A percentile compares a stretch with the other conserved stretches of the same genome.
Conservation (phyloP, 495 filamentous ascomycete species). For the Chaetomium cochliodes region DNA sequence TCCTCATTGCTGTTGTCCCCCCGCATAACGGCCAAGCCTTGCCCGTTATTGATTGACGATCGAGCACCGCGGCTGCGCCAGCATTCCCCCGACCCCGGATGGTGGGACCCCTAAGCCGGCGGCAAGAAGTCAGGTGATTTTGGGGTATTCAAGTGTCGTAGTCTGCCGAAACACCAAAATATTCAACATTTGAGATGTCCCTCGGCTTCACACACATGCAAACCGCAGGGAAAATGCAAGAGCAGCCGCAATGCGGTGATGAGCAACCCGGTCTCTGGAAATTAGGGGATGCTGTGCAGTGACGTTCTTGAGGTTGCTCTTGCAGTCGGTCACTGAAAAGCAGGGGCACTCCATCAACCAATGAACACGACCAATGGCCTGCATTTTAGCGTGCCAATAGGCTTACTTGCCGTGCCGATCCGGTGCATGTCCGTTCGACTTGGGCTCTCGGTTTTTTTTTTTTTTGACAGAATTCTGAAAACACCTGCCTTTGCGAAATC, state of each 20-base stretch:
- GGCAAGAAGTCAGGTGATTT: constrained; percentile 6
- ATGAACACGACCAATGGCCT: background rate
- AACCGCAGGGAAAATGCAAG: background rate
- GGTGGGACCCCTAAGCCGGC: constrained; percentile 2
- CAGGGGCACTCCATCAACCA: background rate
- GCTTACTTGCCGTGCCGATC: constrained; percentile 20
- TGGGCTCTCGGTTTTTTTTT: constrained; percentile 8
- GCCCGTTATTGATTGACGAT: background rate
- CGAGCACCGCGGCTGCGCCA: constrained; percentile 9
- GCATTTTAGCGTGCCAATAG: constrained; percentile 14
- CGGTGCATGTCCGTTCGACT: background rate
- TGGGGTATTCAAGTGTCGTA: background rate
- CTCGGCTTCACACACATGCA: background rate
- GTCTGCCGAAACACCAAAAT: background rate
- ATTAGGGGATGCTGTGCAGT: constrained; percentile 2
- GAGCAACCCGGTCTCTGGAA: background rate
- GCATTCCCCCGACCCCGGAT: constrained; percentile 18
- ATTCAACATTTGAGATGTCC: background rate
- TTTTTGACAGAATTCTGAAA: background rate
- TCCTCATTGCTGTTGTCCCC: background rate
- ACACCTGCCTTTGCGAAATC: background rate
- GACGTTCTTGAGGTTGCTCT: constrained; percentile 12
- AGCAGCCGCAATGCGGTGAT: background rate
- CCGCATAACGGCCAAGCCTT: background rate
- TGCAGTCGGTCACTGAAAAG: background rate